A percentile compares a stretch with the other conserved stretches of the same genome.
These are phyloP conservation scores for Pseudogymnoascus sp. DNA, from an alignment of 2,329 filamentous ascomycete genomes.

Conservation along the genomic window DNA sequence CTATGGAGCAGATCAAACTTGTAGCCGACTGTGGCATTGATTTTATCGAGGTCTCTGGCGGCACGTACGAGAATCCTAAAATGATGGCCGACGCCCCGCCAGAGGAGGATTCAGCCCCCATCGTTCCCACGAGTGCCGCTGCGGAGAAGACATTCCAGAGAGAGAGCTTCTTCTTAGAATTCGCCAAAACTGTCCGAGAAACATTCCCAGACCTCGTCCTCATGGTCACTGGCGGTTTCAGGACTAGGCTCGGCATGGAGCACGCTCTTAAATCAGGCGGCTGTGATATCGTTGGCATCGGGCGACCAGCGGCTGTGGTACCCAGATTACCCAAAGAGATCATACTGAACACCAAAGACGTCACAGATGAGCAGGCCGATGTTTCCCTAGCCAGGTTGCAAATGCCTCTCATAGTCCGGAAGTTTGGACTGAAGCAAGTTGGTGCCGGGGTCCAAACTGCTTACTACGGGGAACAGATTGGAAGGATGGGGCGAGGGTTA, in stretches of 20 bases:
- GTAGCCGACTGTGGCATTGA: slow-evolving; percentile 47
- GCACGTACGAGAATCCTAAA: slow-evolving; percentile 46
- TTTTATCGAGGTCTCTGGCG: slow-evolving; percentile 61
- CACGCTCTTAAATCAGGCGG: slow-evolving; percentile 37
- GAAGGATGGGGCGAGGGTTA: slow-evolving; percentile 21
- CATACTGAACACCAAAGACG: slow-evolving; percentile 26
- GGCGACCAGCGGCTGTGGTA: slow-evolving; percentile 37
- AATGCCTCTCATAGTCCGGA: not conserved
- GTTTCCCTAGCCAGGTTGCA: not conserved
- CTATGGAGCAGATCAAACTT: slow-evolving; percentile 48
- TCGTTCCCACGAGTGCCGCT: slow-evolving; percentile 11
- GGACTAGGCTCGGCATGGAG: slow-evolving; percentile 42
- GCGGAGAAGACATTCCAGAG: slow-evolving; percentile 42
- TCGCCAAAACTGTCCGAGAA: slow-evolving; percentile 44
- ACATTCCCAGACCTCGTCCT: slow-evolving; percentile 38
- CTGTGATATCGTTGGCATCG: slow-evolving; percentile 43
- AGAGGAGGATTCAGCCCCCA: slow-evolving; percentile 11
- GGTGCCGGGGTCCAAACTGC: slow-evolving; percentile 14
- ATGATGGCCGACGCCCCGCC: slow-evolving; percentile 25
- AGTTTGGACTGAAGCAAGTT: slow-evolving; percentile 11
- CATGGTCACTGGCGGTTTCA: slow-evolving; percentile 57
- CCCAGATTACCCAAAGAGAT: slow-evolving; percentile 33
- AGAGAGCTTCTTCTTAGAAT: slow-evolving; percentile 63
- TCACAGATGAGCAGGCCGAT: slow-evolving; percentile 20
- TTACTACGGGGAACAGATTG: slow-evolving; percentile 26